Base-by-base conservation (phyloP, 148 eudicot genomes). In the Arbutus unedo region DNA sequence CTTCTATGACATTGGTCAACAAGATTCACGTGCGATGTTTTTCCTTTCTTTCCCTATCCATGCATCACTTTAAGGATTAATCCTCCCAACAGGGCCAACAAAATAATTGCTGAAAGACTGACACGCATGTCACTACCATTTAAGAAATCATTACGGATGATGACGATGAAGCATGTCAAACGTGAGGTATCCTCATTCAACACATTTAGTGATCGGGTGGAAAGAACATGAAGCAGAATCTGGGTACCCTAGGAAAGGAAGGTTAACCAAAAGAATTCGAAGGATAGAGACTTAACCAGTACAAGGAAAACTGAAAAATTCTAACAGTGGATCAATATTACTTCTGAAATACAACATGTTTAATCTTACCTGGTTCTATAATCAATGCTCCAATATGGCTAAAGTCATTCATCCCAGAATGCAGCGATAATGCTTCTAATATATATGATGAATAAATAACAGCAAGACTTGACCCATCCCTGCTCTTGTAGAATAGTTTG, bases 291-390 rank as follows among this genome's bases (percentile, higher is more conserved):
- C 41, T 43, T 47, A 73, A 73, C 51, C 15, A 51, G 51, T 73
- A 8, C 19, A 19, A 73, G 2, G 51, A 73, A 75, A 19, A 76
- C 5, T 8, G 38, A 75, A 67, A 62, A 56, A 72, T 62, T 49
- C 45, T 49, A 16, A 47, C 56, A 0, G 38, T 10, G 78, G 51
- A 56, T 73, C 19, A 79, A 43, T 56, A 47, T 16, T 15, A 41
- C 18, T 68, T 81, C 16, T 80, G 21, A 55, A 47, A 77, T 5
- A 68, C 62, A 8, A 23, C 47, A 53, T 14, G 41, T 0, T 55
- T n/a, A 80, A 15, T 74, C 90, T 88, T 94, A 82, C 99, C 99
- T 87, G 99, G 99, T 91, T 96, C 99, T 77, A 93, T 87, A 74
- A 96, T 90, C 83, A 96, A 87, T 79, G 96, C 96, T 82, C 98